Percentiles rank a stretch among this genome's conserved stretches.
These are phyloP conservation scores for Petunia axillaris DNA, from an alignment of 257 asterid species.

Conservation along the genomic window DNA sequence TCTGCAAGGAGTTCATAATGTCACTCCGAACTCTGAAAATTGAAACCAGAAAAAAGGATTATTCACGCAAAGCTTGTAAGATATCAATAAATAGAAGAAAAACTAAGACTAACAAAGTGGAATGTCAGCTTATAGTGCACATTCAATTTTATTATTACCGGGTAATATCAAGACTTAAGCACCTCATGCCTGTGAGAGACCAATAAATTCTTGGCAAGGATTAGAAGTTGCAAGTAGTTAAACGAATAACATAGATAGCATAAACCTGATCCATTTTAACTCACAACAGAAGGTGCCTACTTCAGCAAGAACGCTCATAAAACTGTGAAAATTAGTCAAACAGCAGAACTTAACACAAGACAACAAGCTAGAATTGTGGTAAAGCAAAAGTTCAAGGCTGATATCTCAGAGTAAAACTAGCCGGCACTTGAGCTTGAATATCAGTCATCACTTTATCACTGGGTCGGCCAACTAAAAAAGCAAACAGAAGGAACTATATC, in stretches of 20 bases:
- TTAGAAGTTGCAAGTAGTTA: not conserved
- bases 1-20: slow-evolving; percentile 67
- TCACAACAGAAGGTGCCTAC: slow-evolving; percentile 18
- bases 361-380: not conserved
- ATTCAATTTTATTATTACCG: not conserved
- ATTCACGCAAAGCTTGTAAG: slow-evolving; percentile 25
- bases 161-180: not conserved
- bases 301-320: slow-evolving; percentile 15
- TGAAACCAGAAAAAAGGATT: slow-evolving; percentile 21
- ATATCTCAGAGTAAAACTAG: not conserved
- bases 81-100: slow-evolving; percentile 3
- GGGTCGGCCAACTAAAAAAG: not conserved
- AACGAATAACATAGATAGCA: slow-evolving; percentile 10
- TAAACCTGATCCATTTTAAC: slow-evolving; percentile 15
- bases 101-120: slow-evolving; percentile 17
- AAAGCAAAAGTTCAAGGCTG: slow-evolving; percentile 1
- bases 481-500: too few species aligned
- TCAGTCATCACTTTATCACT: slow-evolving; percentile 10
- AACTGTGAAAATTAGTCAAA: not conserved
- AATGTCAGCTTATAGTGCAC: slow-evolving; percentile 18
- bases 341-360: slow-evolving; percentile 3
- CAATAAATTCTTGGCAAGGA: slow-evolving; percentile 12
- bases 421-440: slow-evolving; percentile 21
- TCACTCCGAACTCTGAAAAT: slow-evolving; percentile 75
- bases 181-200: slow-evolving; percentile 12